Base-by-base conservation (phyloP, 2,329 filamentous ascomycete species). In the Nemania abortiva region DNA sequence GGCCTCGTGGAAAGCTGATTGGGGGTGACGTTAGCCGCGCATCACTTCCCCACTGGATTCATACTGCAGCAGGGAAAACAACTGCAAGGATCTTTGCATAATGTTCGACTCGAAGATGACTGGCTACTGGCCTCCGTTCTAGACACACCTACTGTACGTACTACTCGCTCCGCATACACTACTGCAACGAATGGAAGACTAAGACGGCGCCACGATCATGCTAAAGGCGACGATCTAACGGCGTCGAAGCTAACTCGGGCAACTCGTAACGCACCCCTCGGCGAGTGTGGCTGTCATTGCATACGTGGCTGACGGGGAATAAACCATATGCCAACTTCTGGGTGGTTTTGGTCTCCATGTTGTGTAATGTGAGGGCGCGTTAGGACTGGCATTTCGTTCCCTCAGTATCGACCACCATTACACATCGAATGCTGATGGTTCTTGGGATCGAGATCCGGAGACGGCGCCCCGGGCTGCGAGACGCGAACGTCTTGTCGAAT, bases 11-110 rank as follows among this genome's bases (percentile, higher is more conserved):
- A 49, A 52, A 31, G 55, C 34, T 45, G 60, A 70, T 57, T 29
- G 50, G 64, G 63, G 63, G 71, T 75, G 73, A 72, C 70, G 70
- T 73, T 69, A 60, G 59, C 54, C 53, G 59, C 70, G 64, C 52
- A 69, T 63, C 68, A 69, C 62, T 47, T 56, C 63, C 62, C 67
- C 63, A 65, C 54, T 42, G n/a, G 20, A 55, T 42, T 61, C 34
- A 68, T 55, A n/a, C n/a, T 56, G 47, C 57, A 68, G 62, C 69
- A 42, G 39, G 52, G 42, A n/a, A 47, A 60, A 47, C 31, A n/a
- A 20, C 24, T 42, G 50, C 68, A 64, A 42, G 52, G 57, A 65
- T 62, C 29, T 11, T 22, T 29, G 37, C 47, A 52, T 65, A 20
- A 20, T 24, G 22, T 42, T 27, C 34, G 20, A 6, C 34, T 31